Evolutionary conservation across 352 stramenopile genomes (phyloP).

Genomic region (Globisporangium uncinulatum): DNA sequence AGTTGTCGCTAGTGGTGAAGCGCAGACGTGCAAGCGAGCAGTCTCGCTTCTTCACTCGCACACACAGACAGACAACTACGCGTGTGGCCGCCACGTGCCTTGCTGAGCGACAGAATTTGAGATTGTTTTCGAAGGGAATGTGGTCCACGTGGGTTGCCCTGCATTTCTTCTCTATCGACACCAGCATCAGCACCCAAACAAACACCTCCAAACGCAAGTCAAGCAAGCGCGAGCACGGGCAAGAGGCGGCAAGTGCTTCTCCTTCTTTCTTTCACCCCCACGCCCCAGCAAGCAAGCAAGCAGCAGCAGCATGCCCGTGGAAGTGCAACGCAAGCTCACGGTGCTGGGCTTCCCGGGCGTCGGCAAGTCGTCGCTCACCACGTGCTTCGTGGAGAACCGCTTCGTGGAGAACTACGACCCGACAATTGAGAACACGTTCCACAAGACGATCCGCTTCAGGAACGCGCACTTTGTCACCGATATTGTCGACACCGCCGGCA

Average conservation of each 20-base stretch:
- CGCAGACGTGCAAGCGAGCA: too few species aligned
- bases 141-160: too few species aligned
- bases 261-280: background rate
- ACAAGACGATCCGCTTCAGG: slow-evolving; percentile 95
- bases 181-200: too few species aligned
- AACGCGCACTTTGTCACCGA: slow-evolving; percentile 96
- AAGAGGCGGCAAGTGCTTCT: background rate
- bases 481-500: slow-evolving; percentile 96
- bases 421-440: slow-evolving; percentile 96
- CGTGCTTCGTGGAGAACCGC: slow-evolving; percentile 92
- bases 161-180: too few species aligned
- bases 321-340: slow-evolving; percentile 95
- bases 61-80: too few species aligned
- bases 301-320: slow-evolving; percentile 64
- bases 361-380: slow-evolving; percentile 94
- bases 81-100: too few species aligned
- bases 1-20: too few species aligned
- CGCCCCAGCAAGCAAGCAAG: background rate
- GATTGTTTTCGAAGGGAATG: too few species aligned
- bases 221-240: too few species aligned
- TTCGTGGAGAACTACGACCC: slow-evolving; percentile 93
- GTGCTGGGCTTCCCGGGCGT: slow-evolving; percentile 93
- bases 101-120: too few species aligned
- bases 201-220: too few species aligned
- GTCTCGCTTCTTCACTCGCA: too few species aligned